Evolutionary conservation across 139 green algal species (phyloP), one percentile per base, ranked within the genome.

Genomic region (Ettlia oleoabundans): DNA sequence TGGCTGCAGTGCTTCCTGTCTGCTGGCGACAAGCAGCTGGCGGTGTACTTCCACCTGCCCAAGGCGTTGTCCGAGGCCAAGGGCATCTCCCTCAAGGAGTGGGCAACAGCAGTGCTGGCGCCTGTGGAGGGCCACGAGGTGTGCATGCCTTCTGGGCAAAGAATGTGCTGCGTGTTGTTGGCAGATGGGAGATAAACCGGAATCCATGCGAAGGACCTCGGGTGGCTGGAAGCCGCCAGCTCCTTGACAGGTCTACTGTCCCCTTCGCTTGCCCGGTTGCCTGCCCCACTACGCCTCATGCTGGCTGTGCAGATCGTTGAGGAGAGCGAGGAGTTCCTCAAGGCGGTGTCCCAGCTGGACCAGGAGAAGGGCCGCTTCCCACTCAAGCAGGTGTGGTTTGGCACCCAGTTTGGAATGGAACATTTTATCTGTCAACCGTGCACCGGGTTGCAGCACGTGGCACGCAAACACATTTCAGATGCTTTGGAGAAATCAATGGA

Each of bases 1-100:
- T 62, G 69, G n/a, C n/a, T 86, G 86, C 78, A 95, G 87, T 84
- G 89, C 84, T 91, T 95, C 74, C 81, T 93, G 43, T 93, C 88
- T 35, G 92, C 93, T 37, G 93, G 93, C 35, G 88, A 94, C 65
- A 88, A 91, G 52, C 84, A 91, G 84, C 76, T 96, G 51, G 90
- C 90, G 9, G 76, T 93, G 24, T 69, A 92, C 3, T 90, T 86
- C 86, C 90, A 96, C 83, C 86, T 95, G 63, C 93, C 93, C 76
- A 91, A 92, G 85, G 89, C 64, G 26, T 81, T 96, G 55, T 55
- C 83, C 21, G 90, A 86, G 64, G 64, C 76, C 37, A 91, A 91
- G 75, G 65, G 73, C 62, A 40, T 91, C 22, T 74, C 47, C 4
- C 62, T 87, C 8, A 63, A 84, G 55, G 81, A 87, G 61, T 91